These are phyloP conservation scores for Penicillium psychrofluorescens DNA, from an alignment of 495 filamentous ascomycete genomes.

Conservation along the genomic window DNA sequence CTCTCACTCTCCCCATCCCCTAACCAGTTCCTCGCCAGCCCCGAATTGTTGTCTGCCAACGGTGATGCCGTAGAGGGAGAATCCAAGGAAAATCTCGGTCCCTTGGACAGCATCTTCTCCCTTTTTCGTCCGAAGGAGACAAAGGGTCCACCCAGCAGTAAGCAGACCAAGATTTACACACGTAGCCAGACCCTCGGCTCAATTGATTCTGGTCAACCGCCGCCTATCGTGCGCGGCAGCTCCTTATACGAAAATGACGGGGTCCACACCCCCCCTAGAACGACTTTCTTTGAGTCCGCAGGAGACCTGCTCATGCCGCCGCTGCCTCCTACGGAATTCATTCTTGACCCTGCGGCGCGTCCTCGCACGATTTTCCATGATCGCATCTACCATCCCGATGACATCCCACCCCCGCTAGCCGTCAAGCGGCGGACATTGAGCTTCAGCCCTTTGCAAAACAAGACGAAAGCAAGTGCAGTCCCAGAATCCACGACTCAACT, in stretches of 20 bases:
- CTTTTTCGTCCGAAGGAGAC: conserved; percentile 46
- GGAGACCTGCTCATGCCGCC: conserved; percentile 88
- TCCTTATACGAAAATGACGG: conserved; percentile 34
- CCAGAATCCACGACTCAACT: conserved; percentile 7
- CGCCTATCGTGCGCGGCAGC: conserved; percentile 32
- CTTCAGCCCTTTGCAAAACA: conserved; percentile 34
- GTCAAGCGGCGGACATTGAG: conserved; percentile 46
- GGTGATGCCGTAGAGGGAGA: conserved; percentile 1
- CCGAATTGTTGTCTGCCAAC: conserved; percentile 1
- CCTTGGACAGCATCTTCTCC: conserved; percentile 56
- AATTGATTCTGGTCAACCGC: conserved; percentile 27
- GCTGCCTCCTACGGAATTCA: conserved; percentile 68
- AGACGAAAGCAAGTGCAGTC: conserved; percentile 14
- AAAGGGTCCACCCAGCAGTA: conserved; percentile 25
- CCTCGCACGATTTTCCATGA: conserved; percentile 95
- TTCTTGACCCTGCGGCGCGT: conserved; percentile 75
- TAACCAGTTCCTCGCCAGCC: conserved; percentile 13
- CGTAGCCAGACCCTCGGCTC: conserved; percentile 63
- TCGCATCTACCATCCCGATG: conserved; percentile 84
- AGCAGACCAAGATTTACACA: conserved; percentile 66
- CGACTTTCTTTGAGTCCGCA: conserved; percentile 90
- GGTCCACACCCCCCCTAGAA: conserved; percentile 70
- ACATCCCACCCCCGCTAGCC: conserved; percentile 77
- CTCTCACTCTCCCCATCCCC: conserved; percentile 10
- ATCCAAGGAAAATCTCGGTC: conserved; percentile 20